These are phyloP conservation scores for Cicer arietinum DNA, from an alignment of 306 rosid species.

Conservation along the genomic window DNA sequence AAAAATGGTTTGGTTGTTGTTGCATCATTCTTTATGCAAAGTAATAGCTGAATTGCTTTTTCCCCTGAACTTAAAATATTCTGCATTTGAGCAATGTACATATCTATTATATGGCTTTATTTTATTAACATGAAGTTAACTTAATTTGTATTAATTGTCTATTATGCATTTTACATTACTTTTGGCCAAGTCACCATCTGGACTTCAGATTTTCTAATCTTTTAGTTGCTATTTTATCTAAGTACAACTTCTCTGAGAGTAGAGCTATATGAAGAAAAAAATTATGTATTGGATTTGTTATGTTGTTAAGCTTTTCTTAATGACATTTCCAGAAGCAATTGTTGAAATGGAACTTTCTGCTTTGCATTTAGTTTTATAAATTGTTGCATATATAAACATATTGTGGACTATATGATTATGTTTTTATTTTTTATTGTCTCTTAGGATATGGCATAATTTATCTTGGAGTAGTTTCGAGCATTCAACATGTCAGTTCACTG, in stretches of 20 bases:
- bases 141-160: constrained; percentile 4
- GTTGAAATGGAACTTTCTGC: constrained; percentile 36
- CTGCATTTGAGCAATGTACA: background rate
- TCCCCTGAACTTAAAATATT: background rate
- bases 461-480: constrained; percentile 13
- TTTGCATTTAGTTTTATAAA: constrained; percentile 8
- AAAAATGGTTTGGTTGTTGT: constrained; percentile 10
- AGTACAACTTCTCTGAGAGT: constrained; percentile 25
- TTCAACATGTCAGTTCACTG: constrained; percentile 30
- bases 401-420: constrained; percentile 22
- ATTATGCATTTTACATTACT: background rate
- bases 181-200: constrained; percentile 14
- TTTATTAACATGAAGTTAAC: constrained; percentile 7
- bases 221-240: background rate
- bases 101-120: background rate
- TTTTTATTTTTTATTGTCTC: constrained; percentile 20
- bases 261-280: constrained; percentile 10
- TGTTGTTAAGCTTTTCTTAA: background rate
- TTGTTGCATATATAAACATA: constrained; percentile 24
- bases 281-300: background rate
- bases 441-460: constrained; percentile 42
- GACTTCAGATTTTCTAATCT: background rate
- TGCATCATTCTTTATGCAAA: background rate
- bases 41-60: background rate
- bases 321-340: constrained; percentile 15